Evolutionary conservation across 2,329 filamentous ascomycete species (phyloP).

Genomic region (Aspergillus spinulosporus): DNA sequence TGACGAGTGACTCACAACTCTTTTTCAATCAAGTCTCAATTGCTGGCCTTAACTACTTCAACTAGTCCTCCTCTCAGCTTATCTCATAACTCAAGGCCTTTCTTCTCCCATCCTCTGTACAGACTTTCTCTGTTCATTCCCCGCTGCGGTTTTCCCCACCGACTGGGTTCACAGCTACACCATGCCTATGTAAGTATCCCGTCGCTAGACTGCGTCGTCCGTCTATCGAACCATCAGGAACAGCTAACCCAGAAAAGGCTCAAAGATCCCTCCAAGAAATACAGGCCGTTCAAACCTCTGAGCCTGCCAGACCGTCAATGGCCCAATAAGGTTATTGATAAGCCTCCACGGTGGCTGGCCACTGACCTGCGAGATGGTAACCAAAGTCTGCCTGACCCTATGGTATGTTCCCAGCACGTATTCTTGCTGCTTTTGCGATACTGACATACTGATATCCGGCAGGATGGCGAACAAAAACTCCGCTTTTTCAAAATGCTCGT

Average conservation of each 20-base stretch:
- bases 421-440: no score
- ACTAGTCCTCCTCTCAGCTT: neutral
- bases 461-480: conserved; percentile 75
- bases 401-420: conserved; percentile 44
- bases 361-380: neutral
- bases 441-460: no score
- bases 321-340: neutral
- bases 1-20: conserved; percentile 16
- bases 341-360: neutral
- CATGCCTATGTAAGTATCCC: conserved; percentile 41
- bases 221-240: conserved; percentile 11
- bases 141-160: conserved; percentile 10
- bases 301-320: neutral
- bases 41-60: conserved; percentile 9
- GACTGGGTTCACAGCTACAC: conserved; percentile 17
- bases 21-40: conserved; percentile 13
- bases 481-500: conserved; percentile 91
- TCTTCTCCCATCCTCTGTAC: conserved; percentile 1
- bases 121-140: conserved; percentile 8
- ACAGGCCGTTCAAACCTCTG: neutral
- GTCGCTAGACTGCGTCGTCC: neutral
- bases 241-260: conserved; percentile 2
- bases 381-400: conserved; percentile 35
- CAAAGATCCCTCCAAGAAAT: neutral
- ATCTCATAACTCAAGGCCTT: neutral